Evolutionary conservation across 2,329 filamentous ascomycete species (phyloP).

Genomic region (Colletotrichum musae): DNA sequence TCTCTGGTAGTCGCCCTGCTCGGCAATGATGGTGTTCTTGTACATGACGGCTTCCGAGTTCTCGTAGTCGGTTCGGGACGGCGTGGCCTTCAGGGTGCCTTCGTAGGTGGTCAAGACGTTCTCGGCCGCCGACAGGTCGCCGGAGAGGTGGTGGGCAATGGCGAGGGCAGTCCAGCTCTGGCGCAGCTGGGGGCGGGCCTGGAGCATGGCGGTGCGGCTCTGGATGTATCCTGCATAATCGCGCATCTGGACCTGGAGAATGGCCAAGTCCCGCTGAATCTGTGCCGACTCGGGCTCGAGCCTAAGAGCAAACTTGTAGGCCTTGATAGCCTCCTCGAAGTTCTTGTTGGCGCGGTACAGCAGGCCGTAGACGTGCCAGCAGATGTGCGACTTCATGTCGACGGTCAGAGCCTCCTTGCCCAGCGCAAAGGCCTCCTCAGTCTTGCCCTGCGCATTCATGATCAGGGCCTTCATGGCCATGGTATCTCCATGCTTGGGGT

Average conservation of each 20-base stretch:
- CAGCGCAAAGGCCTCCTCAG: slow-evolving; percentile 92
- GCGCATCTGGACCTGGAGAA: slow-evolving; percentile 95
- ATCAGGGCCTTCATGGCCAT: slow-evolving; percentile 99
- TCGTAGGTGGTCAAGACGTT: slow-evolving; percentile 93
- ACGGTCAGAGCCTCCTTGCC: slow-evolving; percentile 93
- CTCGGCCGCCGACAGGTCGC: slow-evolving; percentile 88
- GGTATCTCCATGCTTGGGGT: slow-evolving; percentile 96
- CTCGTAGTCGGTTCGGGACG: slow-evolving; percentile 85
- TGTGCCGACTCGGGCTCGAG: slow-evolving; percentile 95
- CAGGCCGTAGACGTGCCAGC: slow-evolving; percentile 98
- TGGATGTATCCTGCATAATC: slow-evolving; percentile 95
- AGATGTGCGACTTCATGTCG: slow-evolving; percentile 99
- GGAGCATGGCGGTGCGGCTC: slow-evolving; percentile 89
- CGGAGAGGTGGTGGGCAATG: slow-evolving; percentile 91
- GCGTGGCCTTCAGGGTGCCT: slow-evolving; percentile 87
- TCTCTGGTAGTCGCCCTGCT: slow-evolving; percentile 85
- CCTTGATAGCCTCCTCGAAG: slow-evolving; percentile 99
- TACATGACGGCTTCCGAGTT: slow-evolving; percentile 95
- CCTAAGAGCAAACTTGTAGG: slow-evolving; percentile 94
- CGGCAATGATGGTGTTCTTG: slow-evolving; percentile 94
- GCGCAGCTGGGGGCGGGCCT: slow-evolving; percentile 83
- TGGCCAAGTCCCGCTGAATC: slow-evolving; percentile 93
- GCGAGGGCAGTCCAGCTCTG: slow-evolving; percentile 99
- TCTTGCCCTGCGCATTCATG: slow-evolving; percentile 91
- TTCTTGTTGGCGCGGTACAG: slow-evolving; percentile 96